Conservation (phyloP, 2,329 filamentous ascomycete genomes). For the Nannizziopsis arthrosporioides region DNA sequence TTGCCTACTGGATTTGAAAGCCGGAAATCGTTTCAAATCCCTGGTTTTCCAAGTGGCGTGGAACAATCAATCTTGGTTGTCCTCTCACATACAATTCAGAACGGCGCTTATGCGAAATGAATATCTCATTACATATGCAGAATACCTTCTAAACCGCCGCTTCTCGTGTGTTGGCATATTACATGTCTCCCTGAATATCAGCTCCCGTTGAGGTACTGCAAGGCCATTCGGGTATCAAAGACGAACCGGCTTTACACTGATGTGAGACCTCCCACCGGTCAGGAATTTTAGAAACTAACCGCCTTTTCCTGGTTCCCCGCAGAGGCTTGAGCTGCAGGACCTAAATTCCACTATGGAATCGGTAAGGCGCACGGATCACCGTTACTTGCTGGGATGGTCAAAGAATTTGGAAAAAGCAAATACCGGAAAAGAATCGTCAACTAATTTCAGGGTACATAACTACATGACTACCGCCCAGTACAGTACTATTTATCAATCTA, state of each 20-base stretch:
- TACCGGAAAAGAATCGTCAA: constrained; percentile 7
- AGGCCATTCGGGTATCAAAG: neutral
- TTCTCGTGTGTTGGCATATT: neutral
- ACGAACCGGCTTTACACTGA: constrained; percentile 6
- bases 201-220: neutral
- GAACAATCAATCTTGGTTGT: constrained; percentile 2
- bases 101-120: constrained; percentile 2
- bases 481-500: constrained; percentile 1
- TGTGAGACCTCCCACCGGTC: neutral
- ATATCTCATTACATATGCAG: neutral
- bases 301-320: constrained; percentile 11
- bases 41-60: neutral
- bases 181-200: neutral
- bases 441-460: neutral
- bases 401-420: constrained; percentile 13
- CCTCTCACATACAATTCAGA: neutral
- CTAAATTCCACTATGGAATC: constrained; percentile 9
- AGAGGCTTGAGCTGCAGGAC: constrained; percentile 9
- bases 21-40: neutral
- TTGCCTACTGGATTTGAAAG: neutral
- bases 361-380: constrained; percentile 15
- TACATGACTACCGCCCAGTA: constrained; percentile 5
- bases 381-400: constrained; percentile 8
- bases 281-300: constrained; percentile 5
- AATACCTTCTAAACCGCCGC: neutral